Evolutionary conservation across 73 alveolate species (phyloP), one percentile per base, ranked within the genome.

Genomic region (Paramecium bursaria): DNA sequence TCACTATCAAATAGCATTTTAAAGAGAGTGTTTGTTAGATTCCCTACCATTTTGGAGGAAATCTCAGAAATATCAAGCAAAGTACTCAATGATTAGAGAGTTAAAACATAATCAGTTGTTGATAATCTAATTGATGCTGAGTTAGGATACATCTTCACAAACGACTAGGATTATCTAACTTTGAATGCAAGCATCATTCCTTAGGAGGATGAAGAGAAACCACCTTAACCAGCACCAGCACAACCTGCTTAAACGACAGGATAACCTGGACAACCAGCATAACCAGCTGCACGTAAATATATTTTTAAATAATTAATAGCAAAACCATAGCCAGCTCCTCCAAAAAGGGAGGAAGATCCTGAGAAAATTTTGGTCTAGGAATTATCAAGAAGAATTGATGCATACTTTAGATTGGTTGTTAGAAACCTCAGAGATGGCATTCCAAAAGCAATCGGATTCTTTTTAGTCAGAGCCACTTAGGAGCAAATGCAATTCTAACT

Each of bases 371-470:
- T 91, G 46, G 94, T 93, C 13, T 79, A 85, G 52, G 99, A 96
- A 86, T 90, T 96, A 46, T 93, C 98, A 48, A 88, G 80, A 51
- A 90, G 99, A 52, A 48, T 95, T 44, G 99, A 95, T 48, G 77
- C 96, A 19, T 95, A 95, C 82, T 96, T 93, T 79, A 91, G 91
- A 74, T 75, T 95, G 17, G 97, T 96, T 33, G 90, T 96, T 44
- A 90, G 99, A 73, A 91, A 90, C 60, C 80, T 96, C 46, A 91
- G 99, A 86, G 99, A 96, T 79, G 85, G 97, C 15, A 88, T 96
- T n/a, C 99, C 99, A 15, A 97, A 97, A 88, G 89, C 96, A 23
- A 96, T 97, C 49, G 99, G 99, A 22, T 95, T 85, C 94, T 95
- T 92, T 94, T 88, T 97, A 57, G 99, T 97, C 14, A 95, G 97